These are phyloP conservation scores for Clavaria fumosa DNA, from an alignment of 768 basidiomycete species.

Conservation along the genomic window DNA sequence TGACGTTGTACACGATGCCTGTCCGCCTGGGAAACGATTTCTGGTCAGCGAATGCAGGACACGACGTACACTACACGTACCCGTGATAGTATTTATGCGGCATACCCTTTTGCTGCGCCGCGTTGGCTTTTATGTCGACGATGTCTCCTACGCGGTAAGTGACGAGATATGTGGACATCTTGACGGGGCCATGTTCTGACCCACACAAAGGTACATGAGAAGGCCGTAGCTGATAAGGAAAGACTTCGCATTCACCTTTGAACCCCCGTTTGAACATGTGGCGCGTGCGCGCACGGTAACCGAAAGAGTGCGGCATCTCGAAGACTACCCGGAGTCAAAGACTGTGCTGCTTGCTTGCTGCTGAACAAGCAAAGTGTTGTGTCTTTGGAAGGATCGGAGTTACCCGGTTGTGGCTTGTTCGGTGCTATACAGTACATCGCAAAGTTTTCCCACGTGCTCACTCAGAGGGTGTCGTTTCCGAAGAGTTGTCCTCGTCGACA, in stretches of 20 bases:
- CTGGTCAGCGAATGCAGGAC: background rate
- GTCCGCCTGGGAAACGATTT: slow-evolving; percentile 56
- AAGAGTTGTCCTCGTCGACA: too few species aligned
- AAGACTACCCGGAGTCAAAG: slow-evolving; percentile 30
- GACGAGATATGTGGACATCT: slow-evolving; percentile 85
- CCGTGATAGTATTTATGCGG: slow-evolving; percentile 98
- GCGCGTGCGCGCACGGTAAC: slow-evolving; percentile 99
- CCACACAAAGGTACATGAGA: slow-evolving; percentile 8
- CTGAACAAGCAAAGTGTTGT: too few species aligned
- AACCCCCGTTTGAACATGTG: slow-evolving; percentile 99
- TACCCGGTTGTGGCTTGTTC: too few species aligned
- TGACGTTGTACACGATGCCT: slow-evolving; percentile 97
- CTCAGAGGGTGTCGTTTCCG: too few species aligned
- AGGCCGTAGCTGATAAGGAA: background rate
- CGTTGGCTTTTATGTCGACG: slow-evolving; percentile 99
- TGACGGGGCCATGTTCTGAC: slow-evolving; percentile 77
- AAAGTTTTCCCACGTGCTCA: too few species aligned
- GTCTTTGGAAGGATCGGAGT: too few species aligned
- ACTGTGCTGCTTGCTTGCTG: too few species aligned
- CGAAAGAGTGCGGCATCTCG: slow-evolving; percentile 99
- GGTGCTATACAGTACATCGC: too few species aligned
- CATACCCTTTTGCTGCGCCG: slow-evolving; percentile 99
- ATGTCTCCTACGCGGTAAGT: slow-evolving; percentile 95
- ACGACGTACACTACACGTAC: slow-evolving; percentile 31
- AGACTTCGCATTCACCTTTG: slow-evolving; percentile 53